Conservation (phyloP, 202 grass and related monocot species). For the Cymbopogon flexuosus region DNA sequence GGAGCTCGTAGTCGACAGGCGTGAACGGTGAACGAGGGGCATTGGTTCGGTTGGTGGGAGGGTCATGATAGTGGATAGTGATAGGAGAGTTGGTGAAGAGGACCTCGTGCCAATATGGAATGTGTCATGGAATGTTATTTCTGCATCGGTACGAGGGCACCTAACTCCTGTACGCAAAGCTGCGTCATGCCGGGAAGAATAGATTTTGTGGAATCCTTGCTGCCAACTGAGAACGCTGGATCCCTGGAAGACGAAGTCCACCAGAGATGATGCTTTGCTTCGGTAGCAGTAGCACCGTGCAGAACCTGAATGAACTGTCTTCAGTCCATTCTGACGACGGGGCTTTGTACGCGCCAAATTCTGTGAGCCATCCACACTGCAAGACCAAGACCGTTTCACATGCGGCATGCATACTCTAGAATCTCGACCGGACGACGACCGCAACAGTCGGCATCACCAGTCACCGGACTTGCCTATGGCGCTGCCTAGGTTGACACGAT, state of each 20-base stretch:
- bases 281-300: too few species aligned
- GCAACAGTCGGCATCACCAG: background rate
- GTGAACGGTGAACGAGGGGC: background rate
- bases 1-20: background rate
- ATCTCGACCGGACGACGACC: background rate
- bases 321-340: conserved; percentile 2
- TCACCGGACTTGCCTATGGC: background rate
- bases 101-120: background rate
- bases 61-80: background rate
- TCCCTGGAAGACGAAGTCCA: background rate
- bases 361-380: background rate
- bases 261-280: background rate
- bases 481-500: background rate
- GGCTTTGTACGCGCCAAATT: background rate
- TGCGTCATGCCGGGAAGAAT: background rate
- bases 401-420: background rate
- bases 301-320: background rate
- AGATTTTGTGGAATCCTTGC: background rate
- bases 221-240: background rate
- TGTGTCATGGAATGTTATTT: background rate
- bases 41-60: conserved; percentile 21
- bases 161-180: background rate
- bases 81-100: background rate
- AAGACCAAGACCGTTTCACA: conserved; percentile 5
- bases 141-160: background rate